A percentile compares a stretch with the other conserved stretches of the same genome.
Evolutionary conservation across 305 asterid species (phyloP).

Genomic region (Fraxinus floribunda): DNA sequence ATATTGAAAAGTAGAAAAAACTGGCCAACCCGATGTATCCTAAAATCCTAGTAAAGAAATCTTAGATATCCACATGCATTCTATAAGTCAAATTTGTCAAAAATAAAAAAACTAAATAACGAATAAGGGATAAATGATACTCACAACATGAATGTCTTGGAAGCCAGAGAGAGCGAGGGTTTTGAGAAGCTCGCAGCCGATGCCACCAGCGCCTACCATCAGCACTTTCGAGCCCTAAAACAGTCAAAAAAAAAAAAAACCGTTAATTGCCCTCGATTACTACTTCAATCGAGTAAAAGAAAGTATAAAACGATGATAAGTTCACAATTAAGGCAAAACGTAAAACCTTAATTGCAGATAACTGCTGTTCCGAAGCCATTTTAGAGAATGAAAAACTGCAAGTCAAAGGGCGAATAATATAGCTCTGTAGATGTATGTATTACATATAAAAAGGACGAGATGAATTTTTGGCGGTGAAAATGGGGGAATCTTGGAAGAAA

Average conservation of each 20-base stretch:
- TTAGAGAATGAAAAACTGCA: constrained; percentile 11
- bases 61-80: constrained; percentile 22
- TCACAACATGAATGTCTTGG: constrained; percentile 80
- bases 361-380: constrained; percentile 68
- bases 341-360: constrained; percentile 61
- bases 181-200: constrained; percentile 93
- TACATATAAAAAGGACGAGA: constrained; percentile 7
- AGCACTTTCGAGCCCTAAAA: constrained; percentile 81
- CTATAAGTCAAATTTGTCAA: constrained; percentile 1
- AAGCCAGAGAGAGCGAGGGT: constrained; percentile 95
- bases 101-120: background rate
- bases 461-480: background rate
- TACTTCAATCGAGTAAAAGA: constrained; percentile 11
- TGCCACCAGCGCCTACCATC: constrained; percentile 99
- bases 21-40: constrained; percentile 1
- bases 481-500: constrained; percentile 30
- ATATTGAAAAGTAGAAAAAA: background rate
- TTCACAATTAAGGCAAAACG: background rate
- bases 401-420: constrained; percentile 23
- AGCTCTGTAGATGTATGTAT: constrained; percentile 6
- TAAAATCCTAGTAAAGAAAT: constrained; percentile 42
- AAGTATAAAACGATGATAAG: background rate
- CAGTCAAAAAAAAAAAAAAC: background rate
- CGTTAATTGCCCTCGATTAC: background rate
- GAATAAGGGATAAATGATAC: constrained; percentile 24